phyloP scores from a whole-genome alignment of 164 flowering plant genomes.

The Saururus chinensis region DNA sequence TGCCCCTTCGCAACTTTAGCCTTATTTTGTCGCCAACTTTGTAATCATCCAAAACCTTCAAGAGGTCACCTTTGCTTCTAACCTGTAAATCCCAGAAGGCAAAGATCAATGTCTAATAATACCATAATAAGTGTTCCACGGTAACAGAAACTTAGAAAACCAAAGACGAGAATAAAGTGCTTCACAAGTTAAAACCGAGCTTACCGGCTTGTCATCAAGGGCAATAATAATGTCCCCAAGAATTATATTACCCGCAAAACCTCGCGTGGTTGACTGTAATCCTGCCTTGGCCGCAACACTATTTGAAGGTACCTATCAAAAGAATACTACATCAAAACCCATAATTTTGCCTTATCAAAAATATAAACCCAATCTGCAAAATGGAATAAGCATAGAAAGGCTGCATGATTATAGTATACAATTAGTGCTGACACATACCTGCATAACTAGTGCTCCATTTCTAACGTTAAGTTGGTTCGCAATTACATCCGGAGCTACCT shows the following conservation, averaged over 20 bases:
- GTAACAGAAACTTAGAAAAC: background rate
- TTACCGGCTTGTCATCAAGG: conserved; percentile 67
- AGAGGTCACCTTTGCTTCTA: conserved; percentile 60
- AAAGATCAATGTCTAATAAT: background rate
- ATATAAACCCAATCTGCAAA: background rate
- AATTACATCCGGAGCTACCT: conserved; percentile 75
- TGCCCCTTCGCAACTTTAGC: conserved; percentile 54
- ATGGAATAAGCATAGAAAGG: background rate
- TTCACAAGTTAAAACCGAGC: conserved; percentile 7
- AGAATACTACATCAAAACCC: background rate
- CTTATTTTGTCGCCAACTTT: conserved; percentile 55
- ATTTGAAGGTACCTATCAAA: conserved; percentile 55
- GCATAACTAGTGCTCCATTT: conserved; percentile 80
- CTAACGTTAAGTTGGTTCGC: conserved; percentile 91
- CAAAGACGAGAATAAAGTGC: background rate
- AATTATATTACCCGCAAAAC: conserved; percentile 83
- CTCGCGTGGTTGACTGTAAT: conserved; percentile 65
- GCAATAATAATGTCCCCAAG: conserved; percentile 82
- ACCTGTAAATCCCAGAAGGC: conserved; percentile 35
- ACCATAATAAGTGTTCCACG: background rate
- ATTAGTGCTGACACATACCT: conserved; percentile 26
- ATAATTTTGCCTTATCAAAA: background rate
- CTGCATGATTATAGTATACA: background rate
- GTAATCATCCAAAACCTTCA: conserved; percentile 65
- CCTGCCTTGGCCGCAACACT: conserved; percentile 85